These are phyloP conservation scores for Stylonectria norvegica DNA, from an alignment of 2,329 filamentous ascomycete species.

Conservation along the genomic window DNA sequence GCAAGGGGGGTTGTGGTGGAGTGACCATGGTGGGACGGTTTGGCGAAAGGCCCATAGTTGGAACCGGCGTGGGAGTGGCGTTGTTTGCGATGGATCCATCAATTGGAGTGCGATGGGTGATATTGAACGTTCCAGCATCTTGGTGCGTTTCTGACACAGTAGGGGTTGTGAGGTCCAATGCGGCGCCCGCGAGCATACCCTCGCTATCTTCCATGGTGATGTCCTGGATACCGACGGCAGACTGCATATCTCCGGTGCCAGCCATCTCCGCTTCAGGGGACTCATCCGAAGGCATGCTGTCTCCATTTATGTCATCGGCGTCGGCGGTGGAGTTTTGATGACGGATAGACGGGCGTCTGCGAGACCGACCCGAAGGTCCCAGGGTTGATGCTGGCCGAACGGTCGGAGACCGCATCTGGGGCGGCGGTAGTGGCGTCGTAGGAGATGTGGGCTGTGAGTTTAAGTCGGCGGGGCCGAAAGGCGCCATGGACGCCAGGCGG, in stretches of 20 bases:
- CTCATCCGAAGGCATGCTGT: conserved; percentile 77
- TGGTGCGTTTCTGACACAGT: conserved; percentile 76
- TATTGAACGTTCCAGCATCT: conserved; percentile 88
- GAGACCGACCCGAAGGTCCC: conserved; percentile 52
- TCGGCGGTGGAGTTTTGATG: conserved; percentile 91
- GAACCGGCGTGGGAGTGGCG: conserved; percentile 61
- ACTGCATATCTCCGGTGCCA: conserved; percentile 74
- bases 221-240: conserved; percentile 80
- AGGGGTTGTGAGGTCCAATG: conserved; percentile 71
- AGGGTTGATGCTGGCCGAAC: conserved; percentile 52
- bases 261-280: conserved; percentile 75
- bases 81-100: conserved; percentile 82
- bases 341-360: conserved; percentile 78
- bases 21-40: conserved; percentile 67
- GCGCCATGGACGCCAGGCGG: conserved; percentile 77
- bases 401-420: conserved; percentile 55
- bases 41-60: conserved; percentile 69
- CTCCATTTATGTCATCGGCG: conserved; percentile 78
- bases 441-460: conserved; percentile 90
- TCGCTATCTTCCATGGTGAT: conserved; percentile 77
- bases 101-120: conserved; percentile 78
- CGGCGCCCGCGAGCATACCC: conserved; percentile 70
- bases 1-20: conserved; percentile 70
- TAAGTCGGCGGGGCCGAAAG: conserved; percentile 64
- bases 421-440: conserved; percentile 73